Evolutionary conservation across 129 eudicot species (phyloP).

Genomic region (sunflower (Helianthus annuus)): DNA sequence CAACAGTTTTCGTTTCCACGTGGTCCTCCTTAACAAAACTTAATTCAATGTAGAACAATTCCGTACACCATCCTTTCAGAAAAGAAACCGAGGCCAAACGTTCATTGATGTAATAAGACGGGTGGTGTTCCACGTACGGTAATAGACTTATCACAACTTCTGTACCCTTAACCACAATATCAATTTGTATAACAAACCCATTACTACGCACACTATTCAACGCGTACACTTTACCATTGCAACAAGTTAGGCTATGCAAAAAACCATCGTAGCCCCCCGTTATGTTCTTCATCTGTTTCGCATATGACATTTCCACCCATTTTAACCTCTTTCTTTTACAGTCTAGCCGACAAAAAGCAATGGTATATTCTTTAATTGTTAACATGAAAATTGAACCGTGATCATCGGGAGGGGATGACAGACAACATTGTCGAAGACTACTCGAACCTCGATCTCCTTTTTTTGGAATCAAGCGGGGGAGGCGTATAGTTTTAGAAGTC

Average conservation of each 20-base stretch:
- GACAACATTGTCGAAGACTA: neutral
- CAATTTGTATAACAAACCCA: neutral
- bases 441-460: neutral
- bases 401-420: constrained; percentile 18
- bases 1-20: neutral
- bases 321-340: constrained; percentile 13
- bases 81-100: neutral
- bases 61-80: neutral
- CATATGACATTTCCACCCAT: constrained; percentile 27
- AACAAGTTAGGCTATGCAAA: neutral
- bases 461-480: neutral
- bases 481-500: neutral
- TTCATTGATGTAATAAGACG: fast-evolving
- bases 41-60: neutral
- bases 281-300: neutral
- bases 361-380: neutral
- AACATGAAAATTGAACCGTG: constrained; percentile 8
- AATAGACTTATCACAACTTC: neutral
- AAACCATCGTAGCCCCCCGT: neutral
- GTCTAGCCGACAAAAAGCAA: neutral
- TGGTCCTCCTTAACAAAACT: neutral
- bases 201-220: neutral
- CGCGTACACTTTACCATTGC: constrained; percentile 25
- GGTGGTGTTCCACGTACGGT: neutral
- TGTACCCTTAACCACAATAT: too few species aligned